These are phyloP conservation scores for Boletus coccyginus DNA, from an alignment of 768 basidiomycete species.

Conservation along the genomic window DNA sequence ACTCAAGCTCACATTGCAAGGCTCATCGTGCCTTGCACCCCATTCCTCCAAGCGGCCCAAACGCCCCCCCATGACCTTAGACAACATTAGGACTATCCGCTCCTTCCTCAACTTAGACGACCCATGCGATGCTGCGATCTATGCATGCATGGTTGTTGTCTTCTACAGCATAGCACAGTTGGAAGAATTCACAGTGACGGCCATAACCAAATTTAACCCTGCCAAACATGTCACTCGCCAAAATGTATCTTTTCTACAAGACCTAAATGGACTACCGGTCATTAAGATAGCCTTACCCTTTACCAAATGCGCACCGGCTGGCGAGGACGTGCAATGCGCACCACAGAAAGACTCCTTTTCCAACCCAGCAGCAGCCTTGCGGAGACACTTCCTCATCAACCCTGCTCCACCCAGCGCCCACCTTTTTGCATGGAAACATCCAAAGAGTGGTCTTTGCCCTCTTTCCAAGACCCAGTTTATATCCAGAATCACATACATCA, in stretches of 20 bases:
- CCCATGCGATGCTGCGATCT: background rate
- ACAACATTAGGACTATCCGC: no score
- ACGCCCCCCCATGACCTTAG: background rate
- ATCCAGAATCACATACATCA: constrained; percentile 5
- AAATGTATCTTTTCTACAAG: background rate
- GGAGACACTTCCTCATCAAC: background rate
- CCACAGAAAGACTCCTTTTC: background rate
- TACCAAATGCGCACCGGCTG: background rate
- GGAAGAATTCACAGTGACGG: background rate
- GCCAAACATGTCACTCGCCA: background rate
- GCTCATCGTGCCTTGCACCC: rapidly evolving
- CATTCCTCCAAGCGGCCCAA: background rate
- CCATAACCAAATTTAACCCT: background rate
- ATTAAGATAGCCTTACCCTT: background rate
- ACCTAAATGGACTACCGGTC: background rate
- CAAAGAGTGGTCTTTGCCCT: no score
- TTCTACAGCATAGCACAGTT: background rate
- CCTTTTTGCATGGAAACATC: background rate
- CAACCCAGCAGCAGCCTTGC: background rate
- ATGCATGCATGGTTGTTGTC: rapidly evolving
- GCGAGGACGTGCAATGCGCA: background rate
- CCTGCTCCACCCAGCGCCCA: background rate
- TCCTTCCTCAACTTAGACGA: background rate
- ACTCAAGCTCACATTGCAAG: background rate
- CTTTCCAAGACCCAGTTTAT: no score